Conservation (phyloP, 176 grass and related monocot genomes). For the Carex pumila region DNA sequence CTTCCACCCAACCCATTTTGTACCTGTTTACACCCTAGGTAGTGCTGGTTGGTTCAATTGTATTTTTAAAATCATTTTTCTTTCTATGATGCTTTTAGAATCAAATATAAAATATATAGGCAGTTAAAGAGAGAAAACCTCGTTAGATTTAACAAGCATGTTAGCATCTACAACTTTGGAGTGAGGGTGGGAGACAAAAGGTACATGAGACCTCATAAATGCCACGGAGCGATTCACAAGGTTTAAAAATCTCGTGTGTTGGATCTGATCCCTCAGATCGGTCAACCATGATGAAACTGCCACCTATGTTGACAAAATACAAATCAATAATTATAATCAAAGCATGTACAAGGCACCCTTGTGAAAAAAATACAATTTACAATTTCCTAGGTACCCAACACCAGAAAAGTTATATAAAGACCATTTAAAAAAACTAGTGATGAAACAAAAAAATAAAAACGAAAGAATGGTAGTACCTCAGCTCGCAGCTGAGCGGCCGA, state of each 20-base stretch:
- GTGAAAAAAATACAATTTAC: neutral
- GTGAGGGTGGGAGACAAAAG: conserved; percentile 52
- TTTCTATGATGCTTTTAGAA: neutral
- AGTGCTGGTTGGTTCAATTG: neutral
- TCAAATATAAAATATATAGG: neutral
- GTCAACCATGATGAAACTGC: conserved; percentile 60
- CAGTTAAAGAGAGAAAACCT: conserved; percentile 5
- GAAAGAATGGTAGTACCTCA: conserved; percentile 36
- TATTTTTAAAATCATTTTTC: neutral
- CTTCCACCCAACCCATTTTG: too few relatives aligned
- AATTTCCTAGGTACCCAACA: neutral
- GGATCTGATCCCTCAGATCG: conserved; percentile 68
- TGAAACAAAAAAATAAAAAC: neutral
- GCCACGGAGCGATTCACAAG: conserved; percentile 61
- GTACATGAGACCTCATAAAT: conserved; percentile 65
- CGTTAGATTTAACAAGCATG: conserved; percentile 27
- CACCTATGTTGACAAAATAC: conserved; percentile 35
- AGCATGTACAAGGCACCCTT: neutral
- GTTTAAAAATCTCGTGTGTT: conserved; percentile 72
- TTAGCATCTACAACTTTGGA: conserved; percentile 72
- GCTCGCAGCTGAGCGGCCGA: conserved; percentile 47
- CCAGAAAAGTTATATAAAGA: neutral
- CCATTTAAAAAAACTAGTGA: neutral
- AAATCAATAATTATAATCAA: conserved; percentile 1
- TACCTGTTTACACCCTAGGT: too few relatives aligned